phyloP scores from a whole-genome alignment of 768 basidiomycete species.

The Termitomyces sp. region DNA sequence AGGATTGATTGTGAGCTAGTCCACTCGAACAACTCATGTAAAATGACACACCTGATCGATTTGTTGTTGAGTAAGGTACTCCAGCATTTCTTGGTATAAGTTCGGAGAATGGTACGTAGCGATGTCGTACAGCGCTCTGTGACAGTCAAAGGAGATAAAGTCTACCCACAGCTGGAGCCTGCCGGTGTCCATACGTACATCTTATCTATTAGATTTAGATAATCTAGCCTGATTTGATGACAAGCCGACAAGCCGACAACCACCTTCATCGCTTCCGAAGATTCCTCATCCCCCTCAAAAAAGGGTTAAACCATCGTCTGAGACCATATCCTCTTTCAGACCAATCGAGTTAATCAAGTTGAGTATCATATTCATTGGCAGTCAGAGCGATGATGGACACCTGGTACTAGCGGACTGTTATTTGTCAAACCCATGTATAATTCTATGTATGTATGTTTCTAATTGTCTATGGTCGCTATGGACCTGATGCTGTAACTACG shows the following conservation, averaged over 20 bases:
- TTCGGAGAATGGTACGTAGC: neutral
- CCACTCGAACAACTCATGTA: neutral
- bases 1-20: constrained; percentile 1
- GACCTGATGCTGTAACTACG: constrained; percentile 11
- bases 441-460: neutral
- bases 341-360: too few relatives aligned
- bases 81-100: constrained; percentile 20
- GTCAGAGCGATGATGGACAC: too few relatives aligned
- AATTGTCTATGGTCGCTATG: neutral
- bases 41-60: constrained; percentile 43
- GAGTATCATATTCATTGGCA: too few relatives aligned
- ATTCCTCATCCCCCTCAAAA: too few relatives aligned
- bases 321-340: neutral
- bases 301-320: neutral
- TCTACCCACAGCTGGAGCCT: too few relatives aligned
- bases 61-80: constrained; percentile 52
- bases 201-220: too few relatives aligned
- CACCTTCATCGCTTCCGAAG: neutral
- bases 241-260: too few relatives aligned
- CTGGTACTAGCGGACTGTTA: too few relatives aligned
- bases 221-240: too few relatives aligned
- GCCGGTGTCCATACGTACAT: too few relatives aligned
- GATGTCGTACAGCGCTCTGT: neutral
- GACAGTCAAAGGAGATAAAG: too few relatives aligned
- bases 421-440: too few relatives aligned